A percentile compares a stretch with the other conserved stretches of the same genome.
phyloP scores from a whole-genome alignment of 2,329 filamentous ascomycete genomes.

The Nectriaceae sp. region DNA sequence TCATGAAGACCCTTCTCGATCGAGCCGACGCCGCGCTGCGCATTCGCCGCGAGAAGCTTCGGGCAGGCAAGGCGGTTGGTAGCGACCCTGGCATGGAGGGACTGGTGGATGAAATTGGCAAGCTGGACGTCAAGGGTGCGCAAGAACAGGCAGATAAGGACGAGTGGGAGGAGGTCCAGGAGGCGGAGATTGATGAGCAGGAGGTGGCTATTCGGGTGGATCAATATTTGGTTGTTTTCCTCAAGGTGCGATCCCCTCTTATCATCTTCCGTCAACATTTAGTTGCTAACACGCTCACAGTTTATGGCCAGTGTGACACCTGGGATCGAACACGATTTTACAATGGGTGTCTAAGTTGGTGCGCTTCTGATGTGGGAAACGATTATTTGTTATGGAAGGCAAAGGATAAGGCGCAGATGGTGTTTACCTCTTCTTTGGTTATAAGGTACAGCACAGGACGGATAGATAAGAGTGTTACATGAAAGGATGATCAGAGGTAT shows the following conservation, averaged over 20 bases:
- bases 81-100: conserved; percentile 72
- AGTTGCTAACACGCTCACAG: conserved; percentile 32
- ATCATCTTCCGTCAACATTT: not conserved
- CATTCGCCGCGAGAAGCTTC: conserved; percentile 80
- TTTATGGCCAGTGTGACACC: conserved; percentile 90
- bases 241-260: conserved; percentile 62
- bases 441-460: too few relatives aligned
- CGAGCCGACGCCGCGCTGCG: conserved; percentile 93
- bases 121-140: conserved; percentile 58
- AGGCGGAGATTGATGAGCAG: conserved; percentile 63
- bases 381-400: conserved; percentile 2
- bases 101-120: conserved; percentile 77
- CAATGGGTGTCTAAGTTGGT: conserved; percentile 64
- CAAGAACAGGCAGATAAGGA: conserved; percentile 56
- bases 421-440: too few relatives aligned
- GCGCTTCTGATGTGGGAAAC: not conserved
- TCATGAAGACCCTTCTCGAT: conserved; percentile 97
- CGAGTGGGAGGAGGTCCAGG: conserved; percentile 67
- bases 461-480: too few relatives aligned
- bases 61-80: conserved; percentile 51
- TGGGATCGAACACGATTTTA: conserved; percentile 97
- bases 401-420: conserved; percentile 21
- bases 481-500: too few relatives aligned
- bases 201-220: conserved; percentile 85
- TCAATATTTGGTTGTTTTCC: conserved; percentile 83